Evolutionary conservation across 2,329 filamentous ascomycete species (phyloP).

Genomic region (Colletotrichum destructivum): DNA sequence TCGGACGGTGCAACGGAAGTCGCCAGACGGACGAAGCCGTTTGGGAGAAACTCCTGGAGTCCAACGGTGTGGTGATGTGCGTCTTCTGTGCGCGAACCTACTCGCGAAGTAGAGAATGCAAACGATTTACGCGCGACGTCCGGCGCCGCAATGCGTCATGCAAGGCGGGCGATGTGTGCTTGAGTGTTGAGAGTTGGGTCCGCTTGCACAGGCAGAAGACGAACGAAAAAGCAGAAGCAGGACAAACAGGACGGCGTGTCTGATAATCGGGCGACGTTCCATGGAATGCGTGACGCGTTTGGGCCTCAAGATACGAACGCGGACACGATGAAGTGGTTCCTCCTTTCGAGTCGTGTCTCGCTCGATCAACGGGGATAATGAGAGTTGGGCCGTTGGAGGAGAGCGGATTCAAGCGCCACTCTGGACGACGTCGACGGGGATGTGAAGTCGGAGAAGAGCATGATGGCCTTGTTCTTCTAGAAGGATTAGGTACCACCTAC

Average conservation of each 20-base stretch:
- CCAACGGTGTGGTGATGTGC: neutral
- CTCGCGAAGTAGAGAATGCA: neutral
- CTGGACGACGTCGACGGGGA: neutral
- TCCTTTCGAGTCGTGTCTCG: constrained; percentile 12
- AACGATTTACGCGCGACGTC: neutral
- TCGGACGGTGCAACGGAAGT: constrained; percentile 7
- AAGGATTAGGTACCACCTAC: neutral
- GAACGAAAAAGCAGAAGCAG: no score
- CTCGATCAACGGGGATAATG: constrained; percentile 5
- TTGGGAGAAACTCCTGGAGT: neutral
- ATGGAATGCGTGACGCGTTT: constrained; percentile 2
- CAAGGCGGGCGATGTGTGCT: neutral
- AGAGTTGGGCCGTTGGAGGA: neutral
- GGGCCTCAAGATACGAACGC: constrained; percentile 35
- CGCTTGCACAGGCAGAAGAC: no score
- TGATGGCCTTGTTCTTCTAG: neutral
- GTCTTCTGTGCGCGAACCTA: neutral
- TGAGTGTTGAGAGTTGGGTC: neutral
- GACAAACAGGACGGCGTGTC: constrained; percentile 19
- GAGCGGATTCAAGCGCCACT: neutral
- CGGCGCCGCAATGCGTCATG: neutral
- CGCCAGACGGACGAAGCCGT: neutral
- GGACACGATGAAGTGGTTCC: constrained; percentile 31
- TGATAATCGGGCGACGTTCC: constrained; percentile 20
- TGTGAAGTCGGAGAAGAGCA: neutral